Percentiles rank a stretch among this genome's conserved stretches.
Conservation (phyloP, 1,139 yeast species). For the Suhomyces terraborum region DNA sequence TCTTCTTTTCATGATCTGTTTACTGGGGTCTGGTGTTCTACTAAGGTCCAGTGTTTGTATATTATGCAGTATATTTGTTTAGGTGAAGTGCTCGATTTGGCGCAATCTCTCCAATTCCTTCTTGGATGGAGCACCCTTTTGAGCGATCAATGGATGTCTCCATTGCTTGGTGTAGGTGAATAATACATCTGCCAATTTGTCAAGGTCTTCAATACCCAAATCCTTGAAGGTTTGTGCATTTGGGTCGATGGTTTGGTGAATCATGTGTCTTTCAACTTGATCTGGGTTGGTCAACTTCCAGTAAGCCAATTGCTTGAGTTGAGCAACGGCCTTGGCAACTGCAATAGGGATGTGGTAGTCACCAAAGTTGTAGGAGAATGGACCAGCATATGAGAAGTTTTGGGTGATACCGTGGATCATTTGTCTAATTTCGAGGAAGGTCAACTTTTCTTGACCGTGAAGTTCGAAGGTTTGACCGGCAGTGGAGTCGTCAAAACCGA, state of each 20-base stretch:
- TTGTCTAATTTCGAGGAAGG: slow-evolving; percentile 67
- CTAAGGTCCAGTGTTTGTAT: slow-evolving; percentile 26
- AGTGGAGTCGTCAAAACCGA: slow-evolving; percentile 81
- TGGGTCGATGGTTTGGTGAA: slow-evolving; percentile 66
- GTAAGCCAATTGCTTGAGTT: slow-evolving; percentile 57
- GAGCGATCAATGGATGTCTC: slow-evolving; percentile 54
- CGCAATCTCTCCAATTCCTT: slow-evolving; percentile 48
- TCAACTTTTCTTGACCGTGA: slow-evolving; percentile 67
- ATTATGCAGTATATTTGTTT: slow-evolving; percentile 17
- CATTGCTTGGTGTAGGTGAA: slow-evolving; percentile 63
- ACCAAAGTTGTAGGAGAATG: slow-evolving; percentile 57
- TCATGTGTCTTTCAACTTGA: slow-evolving; percentile 72
- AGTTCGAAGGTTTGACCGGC: slow-evolving; percentile 77
- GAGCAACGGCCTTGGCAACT: slow-evolving; percentile 49
- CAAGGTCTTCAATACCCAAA: slow-evolving; percentile 67
- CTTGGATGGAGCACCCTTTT: slow-evolving; percentile 47
- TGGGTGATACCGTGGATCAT: slow-evolving; percentile 68
- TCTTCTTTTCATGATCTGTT: no score
- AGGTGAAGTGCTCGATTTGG: slow-evolving; percentile 49
- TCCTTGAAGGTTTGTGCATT: slow-evolving; percentile 68
- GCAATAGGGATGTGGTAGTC: slow-evolving; percentile 42
- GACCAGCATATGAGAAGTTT: slow-evolving; percentile 57
- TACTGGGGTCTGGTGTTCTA: not conserved
- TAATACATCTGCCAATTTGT: slow-evolving; percentile 66
- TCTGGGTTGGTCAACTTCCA: slow-evolving; percentile 75